Conservation (phyloP, 306 rosid genomes). For the Begonia fuchsioides region DNA sequence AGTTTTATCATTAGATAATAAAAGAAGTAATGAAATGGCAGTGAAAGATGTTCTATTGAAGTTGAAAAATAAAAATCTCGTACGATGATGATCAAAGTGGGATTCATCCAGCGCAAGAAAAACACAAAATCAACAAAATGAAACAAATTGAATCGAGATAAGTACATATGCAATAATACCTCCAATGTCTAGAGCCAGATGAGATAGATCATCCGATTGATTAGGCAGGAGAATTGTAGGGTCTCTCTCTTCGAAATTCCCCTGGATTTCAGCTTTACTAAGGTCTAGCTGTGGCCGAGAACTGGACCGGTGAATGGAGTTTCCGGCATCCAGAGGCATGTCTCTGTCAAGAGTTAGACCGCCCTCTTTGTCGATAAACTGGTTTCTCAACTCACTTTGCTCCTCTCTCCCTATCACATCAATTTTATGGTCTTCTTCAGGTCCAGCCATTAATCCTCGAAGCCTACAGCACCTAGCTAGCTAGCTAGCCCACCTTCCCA, state of each 20-base stretch:
- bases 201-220: slow-evolving; percentile 90
- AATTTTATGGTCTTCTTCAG: slow-evolving; percentile 29
- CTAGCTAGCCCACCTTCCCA: slow-evolving; percentile 37
- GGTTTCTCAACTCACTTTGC: slow-evolving; percentile 13
- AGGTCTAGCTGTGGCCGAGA: slow-evolving; percentile 93
- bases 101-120: neutral
- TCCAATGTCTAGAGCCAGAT: slow-evolving; percentile 88
- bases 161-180: slow-evolving; percentile 21
- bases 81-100: too few relatives aligned
- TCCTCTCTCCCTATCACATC: too few relatives aligned
- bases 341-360: slow-evolving; percentile 30
- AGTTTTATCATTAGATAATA: too few relatives aligned
- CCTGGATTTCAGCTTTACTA: slow-evolving; percentile 87
- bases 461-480: slow-evolving; percentile 13
- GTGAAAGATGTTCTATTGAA: too few relatives aligned
- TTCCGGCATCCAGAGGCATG: slow-evolving; percentile 48
- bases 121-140: slow-evolving; percentile 5
- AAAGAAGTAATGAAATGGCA: too few relatives aligned
- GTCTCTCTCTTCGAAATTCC: slow-evolving; percentile 67
- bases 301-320: slow-evolving; percentile 64
- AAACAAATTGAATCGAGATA: slow-evolving; percentile 1
- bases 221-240: slow-evolving; percentile 89
- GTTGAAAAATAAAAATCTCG: too few relatives aligned
- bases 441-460: slow-evolving; percentile 48
- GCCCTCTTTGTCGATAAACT: slow-evolving; percentile 15